These are phyloP conservation scores for Pythium coloratum DNA, from an alignment of 352 stramenopile species.

Conservation along the genomic window DNA sequence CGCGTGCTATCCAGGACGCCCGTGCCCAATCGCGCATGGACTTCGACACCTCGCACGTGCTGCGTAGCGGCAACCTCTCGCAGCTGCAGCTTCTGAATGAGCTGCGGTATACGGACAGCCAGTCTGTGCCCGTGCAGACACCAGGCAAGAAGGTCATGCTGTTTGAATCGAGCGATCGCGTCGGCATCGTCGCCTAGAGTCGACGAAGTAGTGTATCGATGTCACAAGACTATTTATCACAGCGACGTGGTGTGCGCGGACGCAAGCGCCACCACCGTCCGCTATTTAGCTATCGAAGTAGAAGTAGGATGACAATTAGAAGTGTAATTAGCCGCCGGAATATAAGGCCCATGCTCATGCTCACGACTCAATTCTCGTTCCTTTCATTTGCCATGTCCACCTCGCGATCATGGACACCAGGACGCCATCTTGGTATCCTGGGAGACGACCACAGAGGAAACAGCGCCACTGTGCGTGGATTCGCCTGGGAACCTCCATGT, in stretches of 20 bases:
- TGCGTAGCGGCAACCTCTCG: constrained; percentile 30
- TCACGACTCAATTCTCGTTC: background rate
- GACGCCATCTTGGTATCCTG: no score
- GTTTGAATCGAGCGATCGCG: constrained; percentile 16
- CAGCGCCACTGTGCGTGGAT: background rate
- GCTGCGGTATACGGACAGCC: background rate
- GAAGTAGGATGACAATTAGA: background rate
- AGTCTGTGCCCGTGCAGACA: background rate
- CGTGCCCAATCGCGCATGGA: constrained; percentile 36
- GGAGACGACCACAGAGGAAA: background rate
- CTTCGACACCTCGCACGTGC: constrained; percentile 24
- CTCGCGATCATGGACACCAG: background rate
- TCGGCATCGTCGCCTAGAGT: constrained; percentile 23
- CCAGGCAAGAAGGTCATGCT: constrained; percentile 26
- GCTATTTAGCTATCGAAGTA: background rate
- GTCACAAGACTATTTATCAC: constrained; percentile 17
- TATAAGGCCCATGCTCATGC: background rate
- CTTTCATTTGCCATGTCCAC: background rate
- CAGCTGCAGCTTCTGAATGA: constrained; percentile 28
- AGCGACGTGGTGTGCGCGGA: background rate
- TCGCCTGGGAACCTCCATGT: background rate
- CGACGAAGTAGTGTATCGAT: background rate
- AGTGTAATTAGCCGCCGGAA: background rate
- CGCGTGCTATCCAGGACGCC: constrained; percentile 42
- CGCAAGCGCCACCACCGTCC: constrained; percentile 3